Base-by-base conservation (phyloP, 2,329 filamentous ascomycete species). In the Ceratocystis alfenasii region DNA sequence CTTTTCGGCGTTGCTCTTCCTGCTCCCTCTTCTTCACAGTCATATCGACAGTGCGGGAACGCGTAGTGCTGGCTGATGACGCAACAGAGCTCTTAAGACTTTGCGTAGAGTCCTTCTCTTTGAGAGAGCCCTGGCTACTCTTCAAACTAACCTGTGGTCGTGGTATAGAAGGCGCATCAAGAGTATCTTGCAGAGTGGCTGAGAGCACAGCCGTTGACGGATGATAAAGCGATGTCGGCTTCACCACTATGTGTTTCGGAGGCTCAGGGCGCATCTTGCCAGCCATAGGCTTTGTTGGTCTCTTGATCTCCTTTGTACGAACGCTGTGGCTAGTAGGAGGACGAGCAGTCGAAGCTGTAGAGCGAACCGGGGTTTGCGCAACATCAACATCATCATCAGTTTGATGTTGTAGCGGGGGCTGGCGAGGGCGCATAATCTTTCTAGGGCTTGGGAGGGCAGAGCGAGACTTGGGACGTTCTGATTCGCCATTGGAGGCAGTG, bases 21-120 rank as follows among this genome's bases (percentile, higher is more conserved):
- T 86, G 87, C 73, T 95, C 90, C 73, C 88, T 93, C 75, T 91
- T 92, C 72, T 86, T 87, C 48, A 89, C 88, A 1, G 87, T 89
- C 61, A 88, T 80, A 65, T 92, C 85, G 25, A 92, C 78, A 1
- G 88, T 87, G 73, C 88, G 89, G 0, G 86, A 82, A 63, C 86
- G 84, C 1, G 82, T 63, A 10, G 28, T 62, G n/a, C 78, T 80
- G 41, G 85, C 81, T n/a, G 84, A 84, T 0, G 75, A 72, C 4
- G 70, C 70, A 5, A 79, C 78, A 5, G 83, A 84, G 71, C 80
- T 82, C 73, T 88, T 89, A 64, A 91, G 78, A 71, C 82, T 89
- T 65, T 81, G 78, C 7, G 77, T 71, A 1, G 82, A 82, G 41
- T 67, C 66, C 69, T 84, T 85, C 0, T 78, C 78, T 63, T 88